Conservation (phyloP, 257 asterid genomes). For the Eucommia ulmoides region DNA sequence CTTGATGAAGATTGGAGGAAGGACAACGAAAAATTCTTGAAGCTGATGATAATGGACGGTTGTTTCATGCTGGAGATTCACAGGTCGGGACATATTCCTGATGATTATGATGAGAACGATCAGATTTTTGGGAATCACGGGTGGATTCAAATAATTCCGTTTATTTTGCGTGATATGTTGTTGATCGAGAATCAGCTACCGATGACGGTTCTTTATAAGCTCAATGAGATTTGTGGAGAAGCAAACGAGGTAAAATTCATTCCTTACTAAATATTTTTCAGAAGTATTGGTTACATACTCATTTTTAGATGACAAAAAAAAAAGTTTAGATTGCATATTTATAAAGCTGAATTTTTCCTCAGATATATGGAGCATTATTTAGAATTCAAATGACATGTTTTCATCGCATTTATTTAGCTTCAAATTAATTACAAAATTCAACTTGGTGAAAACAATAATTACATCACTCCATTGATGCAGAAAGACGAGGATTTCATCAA, state of each 20-base stretch:
- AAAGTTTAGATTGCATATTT: too few species aligned
- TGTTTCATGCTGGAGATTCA: slow-evolving; percentile 28
- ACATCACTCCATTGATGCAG: neutral
- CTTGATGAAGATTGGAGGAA: slow-evolving; percentile 4
- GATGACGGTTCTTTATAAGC: slow-evolving; percentile 10
- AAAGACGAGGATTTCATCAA: neutral
- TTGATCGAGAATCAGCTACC: slow-evolving; percentile 33
- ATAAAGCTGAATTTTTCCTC: too few species aligned
- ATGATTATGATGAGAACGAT: slow-evolving; percentile 22
- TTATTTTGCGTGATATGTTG: slow-evolving; percentile 26
- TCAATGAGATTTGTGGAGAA: too few species aligned
- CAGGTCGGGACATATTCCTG: neutral
- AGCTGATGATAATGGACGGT: slow-evolving; percentile 29
- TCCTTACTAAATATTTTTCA: too few species aligned
- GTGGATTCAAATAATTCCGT: slow-evolving; percentile 20
- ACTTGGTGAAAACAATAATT: too few species aligned
- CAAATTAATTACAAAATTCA: too few species aligned
- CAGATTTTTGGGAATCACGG: slow-evolving; percentile 37
- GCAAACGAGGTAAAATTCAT: too few species aligned
- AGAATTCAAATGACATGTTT: too few species aligned
- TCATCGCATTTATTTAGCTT: too few species aligned
- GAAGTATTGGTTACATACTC: too few species aligned
- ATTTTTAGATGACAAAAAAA: neutral
- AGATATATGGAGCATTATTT: neutral
- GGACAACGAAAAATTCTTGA: slow-evolving; percentile 7